Conservation (phyloP, 2,329 filamentous ascomycete species). For the Stagonosporopsis cucurbitacearum region DNA sequence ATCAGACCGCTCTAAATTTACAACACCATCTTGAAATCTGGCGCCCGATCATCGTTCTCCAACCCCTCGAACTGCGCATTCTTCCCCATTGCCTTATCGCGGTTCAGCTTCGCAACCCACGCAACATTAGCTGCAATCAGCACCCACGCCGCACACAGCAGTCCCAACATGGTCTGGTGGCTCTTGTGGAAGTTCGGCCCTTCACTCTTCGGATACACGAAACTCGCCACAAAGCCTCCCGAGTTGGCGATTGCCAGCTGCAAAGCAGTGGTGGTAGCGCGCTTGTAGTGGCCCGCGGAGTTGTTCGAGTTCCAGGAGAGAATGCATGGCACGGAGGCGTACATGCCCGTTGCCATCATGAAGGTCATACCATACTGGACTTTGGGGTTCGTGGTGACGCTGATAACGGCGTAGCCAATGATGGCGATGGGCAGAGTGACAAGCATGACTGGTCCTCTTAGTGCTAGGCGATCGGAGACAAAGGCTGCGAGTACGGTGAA, state of each 20-base stretch:
- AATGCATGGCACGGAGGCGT: slow-evolving; percentile 67
- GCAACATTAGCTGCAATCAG: slow-evolving; percentile 67
- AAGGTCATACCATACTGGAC: slow-evolving; percentile 71
- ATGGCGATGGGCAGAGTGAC: slow-evolving; percentile 69
- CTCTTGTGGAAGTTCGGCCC: slow-evolving; percentile 65
- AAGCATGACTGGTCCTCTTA: slow-evolving; percentile 68
- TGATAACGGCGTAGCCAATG: slow-evolving; percentile 69
- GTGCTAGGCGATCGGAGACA: slow-evolving; percentile 65
- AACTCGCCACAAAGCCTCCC: slow-evolving; percentile 70
- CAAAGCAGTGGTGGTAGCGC: slow-evolving; percentile 69
- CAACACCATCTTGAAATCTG: slow-evolving; percentile 66
- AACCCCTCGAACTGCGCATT: slow-evolving; percentile 63
- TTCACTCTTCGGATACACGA: slow-evolving; percentile 65
- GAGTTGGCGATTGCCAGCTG: slow-evolving; percentile 72
- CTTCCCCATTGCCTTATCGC: slow-evolving; percentile 66
- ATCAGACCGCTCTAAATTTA: slow-evolving; percentile 39
- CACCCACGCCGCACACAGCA: slow-evolving; percentile 69
- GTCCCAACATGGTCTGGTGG: slow-evolving; percentile 66
- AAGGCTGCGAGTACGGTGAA: slow-evolving; percentile 61
- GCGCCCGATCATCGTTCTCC: slow-evolving; percentile 69
- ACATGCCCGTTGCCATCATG: slow-evolving; percentile 70
- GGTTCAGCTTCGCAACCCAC: slow-evolving; percentile 69
- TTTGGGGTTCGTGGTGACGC: slow-evolving; percentile 59
- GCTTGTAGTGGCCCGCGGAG: slow-evolving; percentile 72
- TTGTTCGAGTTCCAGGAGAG: slow-evolving; percentile 73